Base-by-base conservation (phyloP, 2,329 filamentous ascomycete genomes). In the Aspergillus neoniger region DNA sequence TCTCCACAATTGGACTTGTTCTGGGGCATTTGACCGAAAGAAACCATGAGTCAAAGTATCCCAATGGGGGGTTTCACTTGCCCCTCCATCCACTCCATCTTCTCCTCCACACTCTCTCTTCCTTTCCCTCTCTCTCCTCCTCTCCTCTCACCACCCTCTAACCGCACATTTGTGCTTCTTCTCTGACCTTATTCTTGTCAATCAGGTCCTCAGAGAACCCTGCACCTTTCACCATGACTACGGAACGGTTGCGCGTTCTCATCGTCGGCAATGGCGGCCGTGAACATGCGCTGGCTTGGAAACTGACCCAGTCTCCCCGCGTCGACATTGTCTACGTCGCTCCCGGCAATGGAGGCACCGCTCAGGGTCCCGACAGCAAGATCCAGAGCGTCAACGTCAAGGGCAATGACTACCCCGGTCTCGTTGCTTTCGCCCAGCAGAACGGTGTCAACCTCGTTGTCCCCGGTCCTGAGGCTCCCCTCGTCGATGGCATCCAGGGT, bases 281-380 rank as follows among this genome's bases (percentile, higher is more conserved):
- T 70, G 95, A 99, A 80, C 92, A 98, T 79, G 91, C 93, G 50
- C 85, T 97, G 64, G 92, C 93, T 44, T 98, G 93, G 93, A 97
- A 96, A 80, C 83, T 98, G 64, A 87, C 88, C 72, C 90, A 96
- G 76, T 96, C 92, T 15, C 82, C 88, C 44, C 83, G 84, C 49
- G 91, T 96, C 63, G 87, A 91, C 70, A 84, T 87, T 69, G 94
- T 98, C 60, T 81, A 78, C 65, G 82, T 86, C 60, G 84, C 84
- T 58, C 85, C 85, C 61, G 94, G 94, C 63, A 98, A 98, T 77
- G 94, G 94, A 67, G 95, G 95, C 61, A 96, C 92, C 28, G 87
- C 86, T 61, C 78, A 76, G 41, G 74, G 86, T 54, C 68, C 70
- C 55, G 68, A 71, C 39, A 69, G 66, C 69, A 94, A 93, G 76